Percentiles rank a stretch among this genome's conserved stretches.
Conservation (phyloP, 345 rosid species). For the Boechera divaricarpa region DNA sequence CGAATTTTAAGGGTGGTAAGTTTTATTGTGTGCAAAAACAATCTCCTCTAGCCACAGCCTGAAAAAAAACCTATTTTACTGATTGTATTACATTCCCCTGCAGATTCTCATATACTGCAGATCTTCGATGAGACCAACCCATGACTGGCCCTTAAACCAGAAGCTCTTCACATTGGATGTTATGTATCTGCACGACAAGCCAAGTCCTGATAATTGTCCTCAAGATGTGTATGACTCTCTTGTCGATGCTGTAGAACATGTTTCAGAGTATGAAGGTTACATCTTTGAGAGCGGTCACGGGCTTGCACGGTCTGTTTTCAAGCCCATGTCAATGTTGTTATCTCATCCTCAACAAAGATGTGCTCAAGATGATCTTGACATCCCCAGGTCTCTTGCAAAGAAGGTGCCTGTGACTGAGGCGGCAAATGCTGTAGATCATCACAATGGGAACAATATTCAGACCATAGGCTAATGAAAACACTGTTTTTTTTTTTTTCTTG, state of each 20-base stretch:
- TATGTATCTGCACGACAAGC: constrained; percentile 91
- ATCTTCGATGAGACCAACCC: constrained; percentile 73
- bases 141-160: constrained; percentile 76
- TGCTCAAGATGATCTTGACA: constrained; percentile 71
- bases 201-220: constrained; percentile 87
- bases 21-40: background rate
- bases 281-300: constrained; percentile 85
- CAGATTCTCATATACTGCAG: constrained; percentile 85
- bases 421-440: constrained; percentile 56
- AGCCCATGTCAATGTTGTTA: constrained; percentile 68
- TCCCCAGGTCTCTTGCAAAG: constrained; percentile 78
- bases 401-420: constrained; percentile 60
- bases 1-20: constrained; percentile 86
- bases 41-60: constrained; percentile 7
- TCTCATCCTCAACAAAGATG: constrained; percentile 91
- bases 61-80: constrained; percentile 8
- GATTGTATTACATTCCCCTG: background rate
- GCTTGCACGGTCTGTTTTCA: constrained; percentile 63
- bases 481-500: background rate
- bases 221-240: constrained; percentile 84
- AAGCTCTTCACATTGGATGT: constrained; percentile 89
- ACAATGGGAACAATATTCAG: constrained; percentile 36
- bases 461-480: constrained; percentile 58
- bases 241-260: constrained; percentile 77
- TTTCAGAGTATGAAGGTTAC: constrained; percentile 87